phyloP scores from a whole-genome alignment of 2,329 filamentous ascomycete species.

The Diplodia intermedia region DNA sequence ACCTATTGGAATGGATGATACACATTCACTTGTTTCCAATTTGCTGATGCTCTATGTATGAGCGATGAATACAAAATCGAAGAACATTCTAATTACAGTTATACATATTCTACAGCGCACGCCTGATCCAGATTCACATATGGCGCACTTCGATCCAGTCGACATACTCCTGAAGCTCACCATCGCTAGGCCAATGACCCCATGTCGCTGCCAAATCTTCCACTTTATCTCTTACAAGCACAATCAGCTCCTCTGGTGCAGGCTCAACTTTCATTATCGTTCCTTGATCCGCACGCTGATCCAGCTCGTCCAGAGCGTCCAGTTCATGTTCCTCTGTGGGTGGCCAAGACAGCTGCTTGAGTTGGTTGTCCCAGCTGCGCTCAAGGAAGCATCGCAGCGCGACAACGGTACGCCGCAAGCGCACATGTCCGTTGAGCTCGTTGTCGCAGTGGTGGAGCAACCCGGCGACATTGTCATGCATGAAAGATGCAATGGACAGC shows the following conservation, averaged over 20 bases:
- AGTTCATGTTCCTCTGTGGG: no score
- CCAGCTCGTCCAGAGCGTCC: background rate
- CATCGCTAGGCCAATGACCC: slow-evolving; percentile 53
- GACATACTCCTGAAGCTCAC: slow-evolving; percentile 48
- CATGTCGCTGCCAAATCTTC: slow-evolving; percentile 47
- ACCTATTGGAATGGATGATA: no score
- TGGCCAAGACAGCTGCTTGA: background rate
- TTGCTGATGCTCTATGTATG: no score
- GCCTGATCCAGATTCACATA: no score
- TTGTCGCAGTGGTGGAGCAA: slow-evolving; percentile 8
- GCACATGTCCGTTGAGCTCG: slow-evolving; percentile 54
- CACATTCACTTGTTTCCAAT: no score
- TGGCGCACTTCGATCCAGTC: background rate
- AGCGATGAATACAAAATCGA: no score
- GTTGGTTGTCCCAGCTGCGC: slow-evolving; percentile 38
- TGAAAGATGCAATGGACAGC: slow-evolving; percentile 50
- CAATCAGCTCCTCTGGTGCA: slow-evolving; percentile 42
- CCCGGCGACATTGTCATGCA: background rate
- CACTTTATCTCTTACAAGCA: slow-evolving; percentile 44
- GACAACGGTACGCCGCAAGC: slow-evolving; percentile 47
- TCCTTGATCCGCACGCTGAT: background rate
- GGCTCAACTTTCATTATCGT: background rate
- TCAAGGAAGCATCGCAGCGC: slow-evolving; percentile 53
- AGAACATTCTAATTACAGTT: background rate
- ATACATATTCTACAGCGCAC: background rate